These are phyloP conservation scores for Trypanosoma conorhini DNA, from an alignment of 208 protist species.

Conservation along the genomic window DNA sequence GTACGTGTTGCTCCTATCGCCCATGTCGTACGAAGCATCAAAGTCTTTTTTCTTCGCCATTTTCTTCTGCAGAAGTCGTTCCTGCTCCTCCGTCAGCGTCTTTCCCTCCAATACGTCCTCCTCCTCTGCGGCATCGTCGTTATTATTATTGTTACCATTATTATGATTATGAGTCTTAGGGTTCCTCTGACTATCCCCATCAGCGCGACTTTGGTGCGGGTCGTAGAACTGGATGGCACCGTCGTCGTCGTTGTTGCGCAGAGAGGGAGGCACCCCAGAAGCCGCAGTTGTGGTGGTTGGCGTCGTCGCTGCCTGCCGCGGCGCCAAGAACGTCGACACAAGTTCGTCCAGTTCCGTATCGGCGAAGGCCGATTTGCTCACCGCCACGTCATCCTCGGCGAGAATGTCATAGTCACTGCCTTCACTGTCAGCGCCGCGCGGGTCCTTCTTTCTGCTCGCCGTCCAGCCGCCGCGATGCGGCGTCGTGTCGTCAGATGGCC, in stretches of 20 bases:
- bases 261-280: conserved; percentile 7
- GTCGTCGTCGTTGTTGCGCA: conserved; percentile 39
- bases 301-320: conserved; percentile 16
- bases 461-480: not conserved
- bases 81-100: conserved; percentile 73
- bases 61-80: conserved; percentile 80
- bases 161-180: not conserved
- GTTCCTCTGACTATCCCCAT: not conserved
- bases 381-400: conserved; percentile 40
- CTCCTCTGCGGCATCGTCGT: conserved; percentile 42
- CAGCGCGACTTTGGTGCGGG: not conserved
- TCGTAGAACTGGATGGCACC: conserved; percentile 49
- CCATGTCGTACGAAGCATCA: conserved; percentile 80
- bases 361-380: conserved; percentile 30
- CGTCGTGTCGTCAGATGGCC: not conserved
- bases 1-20: conserved; percentile 74
- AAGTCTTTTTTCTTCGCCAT: conserved; percentile 93
- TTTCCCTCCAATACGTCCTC: conserved; percentile 45
- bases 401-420: conserved; percentile 69
- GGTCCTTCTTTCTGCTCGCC: not conserved
- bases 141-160: conserved; percentile 28
- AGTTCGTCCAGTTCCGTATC: conserved; percentile 39
- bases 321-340: conserved; percentile 30
- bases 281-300: conserved; percentile 6
- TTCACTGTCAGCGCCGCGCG: conserved; percentile 18